Evolutionary conservation across 2,329 filamentous ascomycete genomes (phyloP).

Genomic region (Pseudogymnoascus sp.): DNA sequence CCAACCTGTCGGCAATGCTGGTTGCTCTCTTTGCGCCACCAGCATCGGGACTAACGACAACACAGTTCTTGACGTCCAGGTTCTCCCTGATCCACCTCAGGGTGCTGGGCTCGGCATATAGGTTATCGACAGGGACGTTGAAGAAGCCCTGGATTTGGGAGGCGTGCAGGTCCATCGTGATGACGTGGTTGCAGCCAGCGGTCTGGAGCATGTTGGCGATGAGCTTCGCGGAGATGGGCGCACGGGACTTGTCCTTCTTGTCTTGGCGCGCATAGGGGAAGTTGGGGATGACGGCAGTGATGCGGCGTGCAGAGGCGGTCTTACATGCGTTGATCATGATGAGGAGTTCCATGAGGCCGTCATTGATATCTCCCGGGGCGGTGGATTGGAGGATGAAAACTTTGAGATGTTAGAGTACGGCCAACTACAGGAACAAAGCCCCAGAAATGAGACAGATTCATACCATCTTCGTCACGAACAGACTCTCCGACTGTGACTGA

Average conservation of each 20-base stretch:
- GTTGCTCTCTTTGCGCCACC: conserved; percentile 93
- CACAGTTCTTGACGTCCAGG: conserved; percentile 69
- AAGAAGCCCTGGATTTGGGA: conserved; percentile 96
- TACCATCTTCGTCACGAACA: conserved; percentile 89
- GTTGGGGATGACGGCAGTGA: conserved; percentile 92
- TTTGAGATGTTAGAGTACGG: conserved; percentile 23
- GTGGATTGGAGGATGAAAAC: conserved; percentile 97
- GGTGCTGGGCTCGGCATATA: conserved; percentile 90
- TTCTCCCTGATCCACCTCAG: conserved; percentile 88
- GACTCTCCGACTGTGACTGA: conserved; percentile 93
- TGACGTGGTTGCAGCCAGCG: conserved; percentile 84
- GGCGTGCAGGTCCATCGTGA: conserved; percentile 93
- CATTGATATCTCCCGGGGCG: conserved; percentile 91
- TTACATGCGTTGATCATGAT: conserved; percentile 98
- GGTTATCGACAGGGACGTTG: conserved; percentile 67
- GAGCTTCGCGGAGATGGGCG: conserved; percentile 92
- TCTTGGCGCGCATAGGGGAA: conserved; percentile 96
- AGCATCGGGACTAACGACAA: conserved; percentile 91
- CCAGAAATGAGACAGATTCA: conserved; percentile 5
- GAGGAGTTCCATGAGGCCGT: conserved; percentile 93
- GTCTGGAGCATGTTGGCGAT: conserved; percentile 98
- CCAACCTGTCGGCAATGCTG: conserved; percentile 83
- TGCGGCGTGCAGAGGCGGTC: conserved; percentile 75
- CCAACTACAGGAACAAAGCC: conserved; percentile 15
- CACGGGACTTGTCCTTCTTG: conserved; percentile 92